Percentiles rank a stretch among this genome's conserved stretches.
Evolutionary conservation across 2,329 filamentous ascomycete genomes (phyloP).

Genomic region (Nothophoma quercina): DNA sequence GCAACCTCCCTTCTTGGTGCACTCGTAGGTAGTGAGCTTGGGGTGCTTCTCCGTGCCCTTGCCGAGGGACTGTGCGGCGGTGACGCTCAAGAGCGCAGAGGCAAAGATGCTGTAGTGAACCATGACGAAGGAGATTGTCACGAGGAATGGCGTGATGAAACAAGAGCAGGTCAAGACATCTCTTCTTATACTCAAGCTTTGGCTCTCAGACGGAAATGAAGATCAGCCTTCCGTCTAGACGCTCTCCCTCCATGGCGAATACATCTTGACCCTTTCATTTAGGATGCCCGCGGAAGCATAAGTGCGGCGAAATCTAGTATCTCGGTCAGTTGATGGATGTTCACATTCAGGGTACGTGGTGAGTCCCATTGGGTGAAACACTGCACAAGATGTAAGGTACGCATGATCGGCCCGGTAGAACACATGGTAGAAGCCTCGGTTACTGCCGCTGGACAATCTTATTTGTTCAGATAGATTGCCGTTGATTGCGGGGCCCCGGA

Average conservation of each 20-base stretch:
- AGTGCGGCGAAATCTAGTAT: background rate
- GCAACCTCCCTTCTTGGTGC: constrained; percentile 61
- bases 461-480: constrained; percentile 7
- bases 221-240: constrained; percentile 6
- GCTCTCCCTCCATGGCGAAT: background rate
- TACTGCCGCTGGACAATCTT: background rate
- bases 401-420: constrained; percentile 17
- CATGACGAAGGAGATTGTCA: constrained; percentile 23
- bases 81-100: constrained; percentile 37
- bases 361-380: background rate
- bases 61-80: constrained; percentile 42
- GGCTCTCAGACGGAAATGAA: constrained; percentile 3
- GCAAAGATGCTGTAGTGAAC: constrained; percentile 35
- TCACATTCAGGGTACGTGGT: background rate
- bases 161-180: constrained; percentile 2
- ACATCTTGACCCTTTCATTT: constrained; percentile 5
- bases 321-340: background rate
- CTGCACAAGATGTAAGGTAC: constrained; percentile 12
- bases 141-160: constrained; percentile 12
- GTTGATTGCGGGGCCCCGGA: constrained; percentile 13
- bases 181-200: constrained; percentile 14
- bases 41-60: constrained; percentile 58
- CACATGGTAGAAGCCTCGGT: constrained; percentile 3
- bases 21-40: constrained; percentile 60
- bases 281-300: background rate